These are phyloP conservation scores for Pterocarpus santalinus DNA, from an alignment of 306 rosid genomes.

Conservation along the genomic window DNA sequence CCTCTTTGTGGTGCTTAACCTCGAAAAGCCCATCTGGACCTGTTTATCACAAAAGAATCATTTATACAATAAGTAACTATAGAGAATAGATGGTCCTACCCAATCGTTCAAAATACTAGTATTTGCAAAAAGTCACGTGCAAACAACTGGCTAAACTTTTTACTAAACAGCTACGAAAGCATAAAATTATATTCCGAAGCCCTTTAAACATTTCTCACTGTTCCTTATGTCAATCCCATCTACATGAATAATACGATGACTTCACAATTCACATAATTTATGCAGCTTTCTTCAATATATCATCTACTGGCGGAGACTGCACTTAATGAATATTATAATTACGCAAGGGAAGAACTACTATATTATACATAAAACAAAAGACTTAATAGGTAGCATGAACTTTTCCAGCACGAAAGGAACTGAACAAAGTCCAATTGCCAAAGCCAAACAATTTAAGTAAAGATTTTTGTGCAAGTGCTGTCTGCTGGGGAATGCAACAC, in stretches of 20 bases:
- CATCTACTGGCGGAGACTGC: not conserved
- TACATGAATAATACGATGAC: not conserved
- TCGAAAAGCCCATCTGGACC: constrained; percentile 7
- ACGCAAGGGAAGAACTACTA: not conserved
- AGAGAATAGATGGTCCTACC: not conserved
- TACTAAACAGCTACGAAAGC: not conserved
- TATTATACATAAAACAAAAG: not conserved
- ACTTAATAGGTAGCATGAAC: not conserved
- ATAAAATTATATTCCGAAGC: not conserved
- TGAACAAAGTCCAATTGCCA: not conserved
- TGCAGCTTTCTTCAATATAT: not conserved
- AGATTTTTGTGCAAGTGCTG: not conserved
- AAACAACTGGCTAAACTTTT: not conserved
- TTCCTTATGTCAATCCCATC: not conserved
- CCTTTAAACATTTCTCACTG: not conserved
- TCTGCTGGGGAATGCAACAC: not conserved
- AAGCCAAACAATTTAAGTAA: not conserved
- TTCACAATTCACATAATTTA: not conserved
- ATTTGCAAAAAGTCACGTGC: not conserved
- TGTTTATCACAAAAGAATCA: not conserved
- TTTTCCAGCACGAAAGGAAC: not conserved
- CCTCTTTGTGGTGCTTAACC: constrained; percentile 2
- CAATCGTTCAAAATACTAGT: not conserved
- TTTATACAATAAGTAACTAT: not conserved
- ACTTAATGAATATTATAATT: not conserved